Evolutionary conservation across 768 basidiomycete genomes (phyloP), one percentile per base, ranked within the genome.

Genomic region (Kwoniella botswanensis): DNA sequence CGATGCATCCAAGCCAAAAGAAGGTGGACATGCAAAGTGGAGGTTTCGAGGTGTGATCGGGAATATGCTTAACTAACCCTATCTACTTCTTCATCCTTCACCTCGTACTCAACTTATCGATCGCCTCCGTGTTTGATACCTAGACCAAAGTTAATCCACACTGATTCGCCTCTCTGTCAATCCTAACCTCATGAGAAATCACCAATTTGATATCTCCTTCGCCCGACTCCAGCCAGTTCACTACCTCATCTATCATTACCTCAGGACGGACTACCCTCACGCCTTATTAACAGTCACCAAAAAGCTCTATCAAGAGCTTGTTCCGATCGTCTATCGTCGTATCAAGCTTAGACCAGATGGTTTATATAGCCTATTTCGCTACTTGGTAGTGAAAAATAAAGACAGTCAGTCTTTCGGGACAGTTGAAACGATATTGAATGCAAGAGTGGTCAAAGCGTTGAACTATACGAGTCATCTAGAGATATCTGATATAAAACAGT

Each of bases 201-300:
- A 1, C 6, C 35, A 35, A 35, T 7, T 35, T 35, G 35, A 35
- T 9, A 46, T 15, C n/a, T 44, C 61, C 9, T 22, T 62, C 9
- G 61, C 42, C n/a, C 41, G 21, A 44, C 26, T 62, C 12, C 18
- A 21, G 13, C 42, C 42, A 12, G 42, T 62, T 10, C 41, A 44
- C 12, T 13, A 62, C 43, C 61, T 15, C 21, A 62, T 62, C 13
- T 62, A 43, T 21, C 43, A 62, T 50, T 62, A 21, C 35, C 42
- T 62, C 10, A 41, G 17, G 29, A 63, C 44, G 22, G 44, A 63
- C 29, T 22, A 62, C 44, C 44, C 61, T 26, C 42, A 24, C 11
- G 13, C 61, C 18, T 12, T 63, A 1, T 52, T 63, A 26, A 13
- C 7, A 12, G 21, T 63, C n/a, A 29, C 41, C 24, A 50, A 53